Percentiles rank a stretch among this genome's conserved stretches.
phyloP scores from a whole-genome alignment of 176 grass and related monocot species.

The Lolium rigidum region DNA sequence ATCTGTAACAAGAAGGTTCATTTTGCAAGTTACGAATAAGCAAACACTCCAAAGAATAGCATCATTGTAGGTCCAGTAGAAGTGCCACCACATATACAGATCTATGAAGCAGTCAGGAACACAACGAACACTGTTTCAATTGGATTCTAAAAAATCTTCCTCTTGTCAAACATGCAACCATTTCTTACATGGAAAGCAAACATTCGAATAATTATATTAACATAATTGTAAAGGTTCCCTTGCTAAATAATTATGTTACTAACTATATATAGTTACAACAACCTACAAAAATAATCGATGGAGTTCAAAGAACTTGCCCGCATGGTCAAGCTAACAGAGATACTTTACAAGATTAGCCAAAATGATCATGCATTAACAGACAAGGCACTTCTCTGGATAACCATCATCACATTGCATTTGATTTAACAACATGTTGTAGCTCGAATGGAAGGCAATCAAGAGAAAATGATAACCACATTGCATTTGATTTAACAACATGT shows the following conservation, averaged over 20 bases:
- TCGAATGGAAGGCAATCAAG: too few species aligned
- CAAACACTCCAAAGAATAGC: background rate
- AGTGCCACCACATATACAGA: background rate
- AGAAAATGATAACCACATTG: too few species aligned
- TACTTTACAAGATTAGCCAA: background rate
- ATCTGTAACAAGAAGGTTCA: background rate
- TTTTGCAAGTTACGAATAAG: slow-evolving; percentile 29
- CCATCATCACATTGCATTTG: too few species aligned
- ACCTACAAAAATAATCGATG: background rate
- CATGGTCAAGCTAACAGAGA: slow-evolving; percentile 4
- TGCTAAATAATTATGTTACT: background rate
- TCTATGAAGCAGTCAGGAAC: background rate
- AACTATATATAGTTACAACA: background rate
- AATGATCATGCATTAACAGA: background rate
- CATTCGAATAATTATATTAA: background rate
- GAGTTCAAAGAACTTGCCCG: background rate
- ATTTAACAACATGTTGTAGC: too few species aligned
- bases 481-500: too few species aligned
- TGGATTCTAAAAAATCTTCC: background rate
- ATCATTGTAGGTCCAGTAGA: slow-evolving; percentile 1
- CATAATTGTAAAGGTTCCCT: background rate
- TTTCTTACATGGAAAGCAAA: background rate
- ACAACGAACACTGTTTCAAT: background rate
- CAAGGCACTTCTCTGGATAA: slow-evolving; percentile 61
- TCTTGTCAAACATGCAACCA: background rate